These are phyloP conservation scores for Tephrocybe sp. DNA, from an alignment of 768 basidiomycete species.

Conservation along the genomic window DNA sequence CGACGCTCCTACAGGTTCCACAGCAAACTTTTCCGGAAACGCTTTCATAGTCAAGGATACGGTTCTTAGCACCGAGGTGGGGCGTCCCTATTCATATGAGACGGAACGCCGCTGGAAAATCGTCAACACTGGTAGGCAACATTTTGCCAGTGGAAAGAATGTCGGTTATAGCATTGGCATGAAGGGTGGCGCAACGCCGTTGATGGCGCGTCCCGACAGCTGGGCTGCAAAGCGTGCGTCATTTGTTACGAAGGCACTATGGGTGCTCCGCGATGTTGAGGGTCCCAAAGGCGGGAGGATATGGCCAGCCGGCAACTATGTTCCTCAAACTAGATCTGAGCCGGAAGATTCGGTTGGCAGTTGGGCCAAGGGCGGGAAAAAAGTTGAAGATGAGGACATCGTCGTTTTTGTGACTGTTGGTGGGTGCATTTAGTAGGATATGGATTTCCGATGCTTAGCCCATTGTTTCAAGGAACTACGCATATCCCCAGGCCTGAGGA, in stretches of 20 bases:
- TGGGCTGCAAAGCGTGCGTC: slow-evolving; percentile 72
- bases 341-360: slow-evolving; percentile 71
- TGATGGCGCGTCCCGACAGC: slow-evolving; percentile 65
- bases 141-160: slow-evolving; percentile 67
- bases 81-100: slow-evolving; percentile 61
- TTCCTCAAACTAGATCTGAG: slow-evolving; percentile 74
- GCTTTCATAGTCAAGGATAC: slow-evolving; percentile 71
- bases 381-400: slow-evolving; percentile 75
- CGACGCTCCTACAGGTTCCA: slow-evolving; percentile 69
- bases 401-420: slow-evolving; percentile 78
- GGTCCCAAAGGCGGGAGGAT: slow-evolving; percentile 57
- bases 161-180: slow-evolving; percentile 72
- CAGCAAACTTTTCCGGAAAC: slow-evolving; percentile 84
- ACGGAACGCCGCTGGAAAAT: slow-evolving; percentile 86
- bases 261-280: slow-evolving; percentile 80
- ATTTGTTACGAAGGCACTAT: slow-evolving; percentile 72
- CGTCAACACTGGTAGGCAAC: slow-evolving; percentile 65
- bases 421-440: no score
- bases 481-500: slow-evolving; percentile 87
- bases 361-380: slow-evolving; percentile 69
- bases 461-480: slow-evolving; percentile 38
- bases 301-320: slow-evolving; percentile 88
- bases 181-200: slow-evolving; percentile 64
- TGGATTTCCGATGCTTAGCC: no score
- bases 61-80: slow-evolving; percentile 59